Conservation (phyloP, 1,284 basidiomycete species). For the Tilletia walkeri region DNA sequence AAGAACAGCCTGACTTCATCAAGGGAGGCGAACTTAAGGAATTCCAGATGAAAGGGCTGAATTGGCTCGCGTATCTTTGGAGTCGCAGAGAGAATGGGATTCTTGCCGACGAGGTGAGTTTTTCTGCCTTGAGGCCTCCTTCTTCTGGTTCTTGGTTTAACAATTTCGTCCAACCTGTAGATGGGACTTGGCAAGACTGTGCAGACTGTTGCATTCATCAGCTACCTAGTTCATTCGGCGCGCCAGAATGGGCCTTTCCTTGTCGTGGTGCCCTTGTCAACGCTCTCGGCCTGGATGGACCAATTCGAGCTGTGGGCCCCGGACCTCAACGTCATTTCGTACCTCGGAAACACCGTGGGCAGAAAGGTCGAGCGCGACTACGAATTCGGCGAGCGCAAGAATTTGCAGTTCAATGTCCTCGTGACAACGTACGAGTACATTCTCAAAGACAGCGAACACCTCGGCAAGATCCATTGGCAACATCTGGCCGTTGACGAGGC, state of each 20-base stretch:
- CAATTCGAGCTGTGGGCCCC: slow-evolving; percentile 99
- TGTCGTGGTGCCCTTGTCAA: slow-evolving; percentile 95
- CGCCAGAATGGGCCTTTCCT: slow-evolving; percentile 90
- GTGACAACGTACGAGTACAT: slow-evolving; percentile 99
- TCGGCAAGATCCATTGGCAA: slow-evolving; percentile 92
- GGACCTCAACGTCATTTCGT: slow-evolving; percentile 75
- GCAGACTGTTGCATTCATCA: slow-evolving; percentile 91
- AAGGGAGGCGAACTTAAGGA: slow-evolving; percentile 78
- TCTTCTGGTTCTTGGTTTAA: slow-evolving; percentile 22
- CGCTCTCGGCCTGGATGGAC: slow-evolving; percentile 96
- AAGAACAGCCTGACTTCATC: slow-evolving; percentile 87
- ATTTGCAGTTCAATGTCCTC: slow-evolving; percentile 87
- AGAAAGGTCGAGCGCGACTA: slow-evolving; percentile 74
- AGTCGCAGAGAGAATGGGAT: slow-evolving; percentile 93
- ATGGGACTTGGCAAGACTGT: slow-evolving; percentile 99
- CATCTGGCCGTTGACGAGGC: slow-evolving; percentile 99
- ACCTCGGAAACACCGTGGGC: slow-evolving; percentile 91
- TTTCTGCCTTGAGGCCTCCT: slow-evolving; percentile 17
- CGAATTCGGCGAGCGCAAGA: slow-evolving; percentile 79
- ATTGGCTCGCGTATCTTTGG: slow-evolving; percentile 98
- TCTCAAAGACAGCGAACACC: slow-evolving; percentile 89
- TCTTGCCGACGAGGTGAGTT: slow-evolving; percentile 79
- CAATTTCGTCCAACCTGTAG: slow-evolving; percentile 39
- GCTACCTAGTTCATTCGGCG: slow-evolving; percentile 92
- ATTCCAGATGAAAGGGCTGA: slow-evolving; percentile 95